Percentiles rank a stretch among this genome's conserved stretches.
These are phyloP conservation scores for Boletus rubescentipes DNA, from an alignment of 768 basidiomycete genomes.

Conservation along the genomic window DNA sequence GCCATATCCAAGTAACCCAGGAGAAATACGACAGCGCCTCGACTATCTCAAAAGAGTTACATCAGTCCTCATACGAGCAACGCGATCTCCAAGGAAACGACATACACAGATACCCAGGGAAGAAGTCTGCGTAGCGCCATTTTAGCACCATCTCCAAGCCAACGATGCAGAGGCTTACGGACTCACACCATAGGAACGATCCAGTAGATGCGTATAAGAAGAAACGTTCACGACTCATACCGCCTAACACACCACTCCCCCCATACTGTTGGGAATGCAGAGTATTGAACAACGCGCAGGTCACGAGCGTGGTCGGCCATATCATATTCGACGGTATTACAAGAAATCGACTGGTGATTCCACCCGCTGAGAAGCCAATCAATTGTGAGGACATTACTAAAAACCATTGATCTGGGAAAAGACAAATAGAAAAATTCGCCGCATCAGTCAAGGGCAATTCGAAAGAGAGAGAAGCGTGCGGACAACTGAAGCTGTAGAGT, in stretches of 20 bases:
- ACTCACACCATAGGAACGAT: conserved; percentile 61
- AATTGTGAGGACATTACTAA: conserved; percentile 73
- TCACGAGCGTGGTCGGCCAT: conserved; percentile 77
- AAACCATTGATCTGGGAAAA: conserved; percentile 66
- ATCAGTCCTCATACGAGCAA: neutral
- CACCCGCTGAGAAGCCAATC: conserved; percentile 84
- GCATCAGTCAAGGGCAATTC: neutral
- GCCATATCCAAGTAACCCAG: conserved; percentile 57
- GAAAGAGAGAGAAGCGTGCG: conserved; percentile 15
- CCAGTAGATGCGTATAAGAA: conserved; percentile 64
- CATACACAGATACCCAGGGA: conserved; percentile 47
- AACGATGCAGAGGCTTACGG: no score
- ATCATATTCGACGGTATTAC: conserved; percentile 59
- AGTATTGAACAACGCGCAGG: conserved; percentile 75
- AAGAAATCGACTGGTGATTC: conserved; percentile 71
- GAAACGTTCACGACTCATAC: conserved; percentile 73
- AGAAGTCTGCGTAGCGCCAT: conserved; percentile 32
- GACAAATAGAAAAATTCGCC: neutral
- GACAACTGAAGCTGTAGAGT: conserved; percentile 58
- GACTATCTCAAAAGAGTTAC: conserved; percentile 29
- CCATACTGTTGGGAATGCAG: conserved; percentile 68
- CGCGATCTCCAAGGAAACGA: neutral
- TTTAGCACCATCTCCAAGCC: conserved; percentile 3
- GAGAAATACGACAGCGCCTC: conserved; percentile 57
- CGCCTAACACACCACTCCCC: conserved; percentile 59